Evolutionary conservation across 345 rosid genomes (phyloP).

Genomic region (Citrus medica): DNA sequence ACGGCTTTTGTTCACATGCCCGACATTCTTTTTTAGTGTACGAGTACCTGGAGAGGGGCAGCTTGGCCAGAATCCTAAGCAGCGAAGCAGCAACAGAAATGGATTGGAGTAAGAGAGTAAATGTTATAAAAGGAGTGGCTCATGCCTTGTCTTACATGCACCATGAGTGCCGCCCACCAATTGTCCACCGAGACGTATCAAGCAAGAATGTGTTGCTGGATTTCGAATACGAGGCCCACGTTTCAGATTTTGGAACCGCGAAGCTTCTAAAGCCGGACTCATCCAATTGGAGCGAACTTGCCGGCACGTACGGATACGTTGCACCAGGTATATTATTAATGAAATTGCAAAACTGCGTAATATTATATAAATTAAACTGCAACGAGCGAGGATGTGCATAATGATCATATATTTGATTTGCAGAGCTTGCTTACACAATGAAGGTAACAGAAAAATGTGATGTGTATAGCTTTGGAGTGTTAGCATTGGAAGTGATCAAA

Average conservation of each 20-base stretch:
- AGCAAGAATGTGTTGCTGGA: conserved; percentile 21
- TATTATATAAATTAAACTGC: too few relatives aligned
- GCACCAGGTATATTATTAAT: conserved; percentile 26
- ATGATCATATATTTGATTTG: not conserved
- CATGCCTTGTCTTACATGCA: conserved; percentile 16
- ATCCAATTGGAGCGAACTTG: conserved; percentile 14
- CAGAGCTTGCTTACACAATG: conserved; percentile 22
- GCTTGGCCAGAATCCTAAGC: not conserved
- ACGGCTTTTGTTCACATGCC: not conserved
- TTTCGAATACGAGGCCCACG: conserved; percentile 15
- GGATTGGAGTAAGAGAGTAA: conserved; percentile 12
- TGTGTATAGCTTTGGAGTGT: not conserved
- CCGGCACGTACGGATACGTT: conserved; percentile 20
- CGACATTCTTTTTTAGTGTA: conserved; percentile 3
- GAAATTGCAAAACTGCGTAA: too few relatives aligned
- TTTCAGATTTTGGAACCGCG: not conserved
- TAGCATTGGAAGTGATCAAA: not conserved
- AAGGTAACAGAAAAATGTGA: not conserved
- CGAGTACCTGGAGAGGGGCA: conserved; percentile 12
- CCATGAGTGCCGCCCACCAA: conserved; percentile 9
- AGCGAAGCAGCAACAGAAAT: not conserved
- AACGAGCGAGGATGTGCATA: too few relatives aligned
- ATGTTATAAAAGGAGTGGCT: conserved; percentile 12
- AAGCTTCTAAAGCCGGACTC: not conserved
- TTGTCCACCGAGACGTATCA: not conserved